Evolutionary conservation across 768 basidiomycete genomes (phyloP).

Genomic region (Nevesoporus exiguus): DNA sequence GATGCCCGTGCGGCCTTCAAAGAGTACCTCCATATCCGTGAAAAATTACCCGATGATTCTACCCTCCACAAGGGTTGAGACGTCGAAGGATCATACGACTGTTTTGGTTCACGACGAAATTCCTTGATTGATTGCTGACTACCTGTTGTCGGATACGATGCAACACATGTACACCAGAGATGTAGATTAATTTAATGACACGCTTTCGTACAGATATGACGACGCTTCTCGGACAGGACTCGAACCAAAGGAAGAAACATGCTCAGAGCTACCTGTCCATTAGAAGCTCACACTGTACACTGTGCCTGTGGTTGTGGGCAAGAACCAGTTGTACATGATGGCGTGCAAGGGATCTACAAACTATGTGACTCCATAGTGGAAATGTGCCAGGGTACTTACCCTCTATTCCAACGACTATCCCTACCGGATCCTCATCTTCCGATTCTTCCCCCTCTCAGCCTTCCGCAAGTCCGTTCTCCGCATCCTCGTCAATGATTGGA

Average conservation of each 20-base stretch:
- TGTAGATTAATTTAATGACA: neutral
- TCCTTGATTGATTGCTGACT: neutral
- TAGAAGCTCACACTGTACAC: conserved; percentile 28
- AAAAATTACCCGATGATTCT: neutral
- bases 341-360: neutral
- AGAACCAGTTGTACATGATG: neutral
- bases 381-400: too few relatives aligned
- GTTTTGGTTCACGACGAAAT: neutral
- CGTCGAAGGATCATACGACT: neutral
- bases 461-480: too few relatives aligned
- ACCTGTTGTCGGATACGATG: neutral
- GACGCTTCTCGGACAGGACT: neutral
- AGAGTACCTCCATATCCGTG: neutral
- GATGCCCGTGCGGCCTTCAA: neutral
- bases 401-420: too few relatives aligned
- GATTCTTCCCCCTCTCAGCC: too few relatives aligned
- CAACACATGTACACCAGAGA: neutral
- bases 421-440: too few relatives aligned
- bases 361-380: conserved; percentile 3
- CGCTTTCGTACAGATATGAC: neutral
- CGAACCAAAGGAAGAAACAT: neutral
- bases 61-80: neutral
- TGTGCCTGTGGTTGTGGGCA: conserved; percentile 15
- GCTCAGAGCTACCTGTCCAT: neutral
- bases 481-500: too few relatives aligned